A percentile compares a stretch with the other conserved stretches of the same genome.
phyloP scores from a whole-genome alignment of 2,329 filamentous ascomycete genomes.

The Metarhizium humberi region DNA sequence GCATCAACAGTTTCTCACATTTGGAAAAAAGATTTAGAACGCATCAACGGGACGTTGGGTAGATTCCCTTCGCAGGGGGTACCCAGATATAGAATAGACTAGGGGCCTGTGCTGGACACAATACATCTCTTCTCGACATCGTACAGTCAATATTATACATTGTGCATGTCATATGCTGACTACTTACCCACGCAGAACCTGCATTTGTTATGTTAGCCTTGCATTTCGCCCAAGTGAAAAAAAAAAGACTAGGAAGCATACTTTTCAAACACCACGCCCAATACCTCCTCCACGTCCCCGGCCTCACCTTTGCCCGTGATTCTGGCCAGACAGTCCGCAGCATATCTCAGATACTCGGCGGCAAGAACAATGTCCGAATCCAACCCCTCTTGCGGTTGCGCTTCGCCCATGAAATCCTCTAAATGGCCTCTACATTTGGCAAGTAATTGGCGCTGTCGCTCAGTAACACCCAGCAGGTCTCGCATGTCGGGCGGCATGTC shows the following conservation, averaged over 20 bases:
- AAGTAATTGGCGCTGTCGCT: constrained; percentile 77
- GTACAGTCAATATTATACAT: neutral
- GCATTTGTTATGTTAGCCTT: constrained; percentile 4
- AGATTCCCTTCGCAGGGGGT: neutral
- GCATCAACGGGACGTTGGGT: neutral
- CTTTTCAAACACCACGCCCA: constrained; percentile 98
- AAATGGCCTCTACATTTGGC: constrained; percentile 63
- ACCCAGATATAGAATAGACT: neutral
- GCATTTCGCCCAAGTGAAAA: neutral
- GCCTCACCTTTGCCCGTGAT: constrained; percentile 81
- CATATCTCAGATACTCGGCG: constrained; percentile 77
- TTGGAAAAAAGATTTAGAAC: neutral
- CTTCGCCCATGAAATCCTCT: constrained; percentile 60
- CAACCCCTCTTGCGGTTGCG: constrained; percentile 24
- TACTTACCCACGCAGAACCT: constrained; percentile 41
- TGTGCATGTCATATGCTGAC: constrained; percentile 1
- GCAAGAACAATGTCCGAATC: constrained; percentile 81
- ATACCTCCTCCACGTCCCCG: constrained; percentile 88
- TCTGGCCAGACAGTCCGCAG: constrained; percentile 68
- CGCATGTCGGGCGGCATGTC: constrained; percentile 61
- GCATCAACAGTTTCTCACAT: neutral
- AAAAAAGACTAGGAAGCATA: constrained; percentile 36
- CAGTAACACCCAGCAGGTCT: constrained; percentile 82
- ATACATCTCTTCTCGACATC: neutral
- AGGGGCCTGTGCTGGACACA: neutral